Percentiles rank a stretch among this genome's conserved stretches.
phyloP scores from a whole-genome alignment of 495 filamentous ascomycete genomes.

The Parachaetomium inaequale region DNA sequence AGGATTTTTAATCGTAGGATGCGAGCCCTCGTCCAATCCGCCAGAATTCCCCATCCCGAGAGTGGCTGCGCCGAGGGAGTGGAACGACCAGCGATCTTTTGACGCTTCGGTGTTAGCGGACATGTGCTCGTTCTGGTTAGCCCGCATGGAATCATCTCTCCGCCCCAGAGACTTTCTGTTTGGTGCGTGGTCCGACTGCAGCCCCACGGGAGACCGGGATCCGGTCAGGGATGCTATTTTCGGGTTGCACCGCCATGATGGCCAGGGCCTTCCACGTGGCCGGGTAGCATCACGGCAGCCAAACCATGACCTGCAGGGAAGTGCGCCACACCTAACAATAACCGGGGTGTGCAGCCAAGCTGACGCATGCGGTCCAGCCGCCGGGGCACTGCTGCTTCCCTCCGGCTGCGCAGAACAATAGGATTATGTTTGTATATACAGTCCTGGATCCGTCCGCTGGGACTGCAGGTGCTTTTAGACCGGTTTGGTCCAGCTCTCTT shows the following conservation, averaged over 20 bases:
- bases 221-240: slow-evolving; percentile 6
- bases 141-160: not conserved
- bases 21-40: not conserved
- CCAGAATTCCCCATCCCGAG: not conserved
- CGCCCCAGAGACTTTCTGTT: not conserved
- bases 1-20: not conserved
- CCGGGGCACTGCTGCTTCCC: not conserved
- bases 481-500: not conserved
- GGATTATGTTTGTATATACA: slow-evolving; percentile 4
- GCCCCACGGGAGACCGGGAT: not conserved
- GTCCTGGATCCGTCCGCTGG: not conserved
- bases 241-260: slow-evolving; percentile 1
- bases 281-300: slow-evolving; percentile 4
- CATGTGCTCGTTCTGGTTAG: slow-evolving; percentile 22
- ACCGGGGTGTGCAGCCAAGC: not conserved
- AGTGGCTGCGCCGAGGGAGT: not conserved
- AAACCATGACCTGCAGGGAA: not conserved
- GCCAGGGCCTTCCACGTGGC: slow-evolving; percentile 14
- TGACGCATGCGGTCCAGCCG: slow-evolving; percentile 6
- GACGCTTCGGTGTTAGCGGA: slow-evolving; percentile 29
- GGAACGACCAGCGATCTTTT: not conserved
- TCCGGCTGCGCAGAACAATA: not conserved
- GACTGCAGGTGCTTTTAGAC: not conserved
- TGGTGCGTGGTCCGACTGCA: not conserved
- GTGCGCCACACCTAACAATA: slow-evolving; percentile 15